Conservation (phyloP, 306 rosid species). For the Gastrolobium bilobum region DNA sequence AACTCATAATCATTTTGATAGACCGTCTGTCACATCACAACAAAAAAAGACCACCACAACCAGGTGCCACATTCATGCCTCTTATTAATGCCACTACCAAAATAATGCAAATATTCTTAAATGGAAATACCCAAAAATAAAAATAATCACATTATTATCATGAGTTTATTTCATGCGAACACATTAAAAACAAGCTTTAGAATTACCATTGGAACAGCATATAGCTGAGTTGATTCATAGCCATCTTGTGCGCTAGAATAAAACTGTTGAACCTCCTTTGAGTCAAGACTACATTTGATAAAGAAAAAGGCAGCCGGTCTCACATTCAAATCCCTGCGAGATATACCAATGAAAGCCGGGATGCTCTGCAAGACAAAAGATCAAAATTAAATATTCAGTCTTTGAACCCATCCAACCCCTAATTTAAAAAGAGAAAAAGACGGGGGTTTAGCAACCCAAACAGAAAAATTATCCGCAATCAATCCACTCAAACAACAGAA, state of each 20-base stretch:
- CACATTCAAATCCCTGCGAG: conserved; percentile 81
- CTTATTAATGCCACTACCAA: conserved; percentile 10
- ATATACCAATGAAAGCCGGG: conserved; percentile 80
- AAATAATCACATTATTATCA: conserved; percentile 17
- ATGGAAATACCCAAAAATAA: background rate
- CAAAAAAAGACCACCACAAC: background rate
- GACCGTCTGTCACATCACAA: conserved; percentile 6
- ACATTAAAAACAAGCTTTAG: conserved; percentile 25
- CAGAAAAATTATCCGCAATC: conserved; percentile 16
- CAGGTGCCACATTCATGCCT: background rate
- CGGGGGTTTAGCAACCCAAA: conserved; percentile 9
- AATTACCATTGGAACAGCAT: conserved; percentile 80
- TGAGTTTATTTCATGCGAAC: conserved; percentile 37
- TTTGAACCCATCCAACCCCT: conserved; percentile 28
- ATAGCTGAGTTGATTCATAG: conserved; percentile 90
- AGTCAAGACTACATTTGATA: conserved; percentile 80
- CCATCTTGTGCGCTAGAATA: conserved; percentile 88
- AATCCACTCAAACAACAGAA: background rate
- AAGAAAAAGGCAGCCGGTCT: conserved; percentile 87
- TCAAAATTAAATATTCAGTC: conserved; percentile 43
- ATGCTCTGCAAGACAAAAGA: conserved; percentile 59
- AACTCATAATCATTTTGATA: conserved; percentile 21
- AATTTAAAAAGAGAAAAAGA: conserved; percentile 5
- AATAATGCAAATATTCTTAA: conserved; percentile 28
- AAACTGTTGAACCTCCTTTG: conserved; percentile 72